These are phyloP conservation scores for Balamuthia mandrillaris DNA, from an alignment of 208 protist species.

Conservation along the genomic window DNA sequence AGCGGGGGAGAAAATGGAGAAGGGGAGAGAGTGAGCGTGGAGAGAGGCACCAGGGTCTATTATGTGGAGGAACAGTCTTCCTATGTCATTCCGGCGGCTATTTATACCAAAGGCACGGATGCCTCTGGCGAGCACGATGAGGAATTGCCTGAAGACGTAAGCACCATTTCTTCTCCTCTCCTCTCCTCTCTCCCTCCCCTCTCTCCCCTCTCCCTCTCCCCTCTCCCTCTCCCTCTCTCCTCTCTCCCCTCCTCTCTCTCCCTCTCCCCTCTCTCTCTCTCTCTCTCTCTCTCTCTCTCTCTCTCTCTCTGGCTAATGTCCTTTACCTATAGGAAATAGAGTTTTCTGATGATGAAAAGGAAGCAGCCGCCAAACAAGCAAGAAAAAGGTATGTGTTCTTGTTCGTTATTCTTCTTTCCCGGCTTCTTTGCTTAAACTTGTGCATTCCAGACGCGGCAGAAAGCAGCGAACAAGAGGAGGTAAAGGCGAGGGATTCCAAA, in stretches of 20 bases:
- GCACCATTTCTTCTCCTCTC: not conserved
- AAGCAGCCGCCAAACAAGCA: not conserved
- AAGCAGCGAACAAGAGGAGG: too few relatives aligned
- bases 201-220: not conserved
- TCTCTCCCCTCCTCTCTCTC: not conserved
- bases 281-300: not conserved
- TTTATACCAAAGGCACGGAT: not conserved
- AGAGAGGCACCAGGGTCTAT: not conserved
- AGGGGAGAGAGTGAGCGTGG: too few relatives aligned
- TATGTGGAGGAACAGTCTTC: not conserved
- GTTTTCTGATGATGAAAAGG: conserved; percentile 3
- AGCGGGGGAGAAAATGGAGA: too few relatives aligned
- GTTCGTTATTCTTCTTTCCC: too few relatives aligned
- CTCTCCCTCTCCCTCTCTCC: not conserved
- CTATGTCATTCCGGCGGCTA: not conserved
- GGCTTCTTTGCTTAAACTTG: too few relatives aligned
- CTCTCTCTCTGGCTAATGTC: not conserved
- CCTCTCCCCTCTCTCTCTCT: not conserved
- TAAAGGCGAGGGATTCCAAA: too few relatives aligned
- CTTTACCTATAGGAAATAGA: not conserved
- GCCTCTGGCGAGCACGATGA: conserved; percentile 18
- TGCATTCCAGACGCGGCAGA: too few relatives aligned
- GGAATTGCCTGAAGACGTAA: not conserved
- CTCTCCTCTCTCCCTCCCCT: not conserved
- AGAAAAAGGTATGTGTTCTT: not conserved